Evolutionary conservation across 345 rosid genomes (phyloP).

Genomic region (Moringa oleifera): DNA sequence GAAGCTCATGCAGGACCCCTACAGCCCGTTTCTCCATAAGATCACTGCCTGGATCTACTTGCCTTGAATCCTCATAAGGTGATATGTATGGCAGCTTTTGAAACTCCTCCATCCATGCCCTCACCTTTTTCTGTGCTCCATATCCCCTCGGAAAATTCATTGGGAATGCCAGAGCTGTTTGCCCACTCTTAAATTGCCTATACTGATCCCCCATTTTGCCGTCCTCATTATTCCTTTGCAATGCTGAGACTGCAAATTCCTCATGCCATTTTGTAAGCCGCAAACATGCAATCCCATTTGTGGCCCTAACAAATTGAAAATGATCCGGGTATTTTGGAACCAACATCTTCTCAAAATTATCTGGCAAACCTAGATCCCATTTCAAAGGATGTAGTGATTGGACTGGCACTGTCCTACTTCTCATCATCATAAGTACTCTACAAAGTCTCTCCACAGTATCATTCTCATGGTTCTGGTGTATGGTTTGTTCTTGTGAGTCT

Average conservation of each 20-base stretch:
- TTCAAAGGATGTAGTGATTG: slow-evolving; percentile 67
- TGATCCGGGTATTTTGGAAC: slow-evolving; percentile 61
- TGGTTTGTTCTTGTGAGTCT: slow-evolving; percentile 68
- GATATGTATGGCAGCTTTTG: slow-evolving; percentile 92
- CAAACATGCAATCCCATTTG: slow-evolving; percentile 49
- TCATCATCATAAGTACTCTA: slow-evolving; percentile 88
- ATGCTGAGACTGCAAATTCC: slow-evolving; percentile 61
- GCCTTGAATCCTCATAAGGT: slow-evolving; percentile 75
- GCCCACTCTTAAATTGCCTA: slow-evolving; percentile 67
- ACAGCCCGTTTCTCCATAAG: slow-evolving; percentile 98
- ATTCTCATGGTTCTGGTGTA: slow-evolving; percentile 53
- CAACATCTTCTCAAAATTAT: slow-evolving; percentile 59
- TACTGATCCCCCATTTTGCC: slow-evolving; percentile 43
- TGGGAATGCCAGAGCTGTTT: slow-evolving; percentile 58
- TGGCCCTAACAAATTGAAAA: slow-evolving; percentile 54
- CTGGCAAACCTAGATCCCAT: slow-evolving; percentile 87
- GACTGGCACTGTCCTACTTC: slow-evolving; percentile 51
- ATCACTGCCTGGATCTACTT: slow-evolving; percentile 71
- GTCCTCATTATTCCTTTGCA: slow-evolving; percentile 55
- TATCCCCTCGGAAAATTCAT: slow-evolving; percentile 95
- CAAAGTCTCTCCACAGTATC: slow-evolving; percentile 81
- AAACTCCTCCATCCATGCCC: slow-evolving; percentile 96
- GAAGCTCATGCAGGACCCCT: slow-evolving; percentile 83
- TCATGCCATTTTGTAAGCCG: slow-evolving; percentile 58
- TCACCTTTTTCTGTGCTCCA: slow-evolving; percentile 89